These are phyloP conservation scores for Daldinia decipiens DNA, from an alignment of 495 filamentous ascomycete species.

Conservation along the genomic window DNA sequence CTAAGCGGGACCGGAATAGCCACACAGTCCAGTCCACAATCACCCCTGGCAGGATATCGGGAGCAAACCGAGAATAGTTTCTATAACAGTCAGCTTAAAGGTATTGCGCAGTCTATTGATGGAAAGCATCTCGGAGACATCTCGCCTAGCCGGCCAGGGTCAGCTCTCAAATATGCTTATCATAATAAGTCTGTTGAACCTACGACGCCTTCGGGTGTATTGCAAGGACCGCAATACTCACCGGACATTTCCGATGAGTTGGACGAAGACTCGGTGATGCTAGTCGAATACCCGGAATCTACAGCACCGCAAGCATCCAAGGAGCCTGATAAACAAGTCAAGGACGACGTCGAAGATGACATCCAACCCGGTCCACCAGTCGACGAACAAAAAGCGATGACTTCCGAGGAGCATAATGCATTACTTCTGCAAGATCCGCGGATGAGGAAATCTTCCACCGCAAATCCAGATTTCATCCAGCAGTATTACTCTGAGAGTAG, in stretches of 20 bases:
- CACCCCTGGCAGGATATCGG: slow-evolving; percentile 66
- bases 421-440: slow-evolving; percentile 80
- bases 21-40: slow-evolving; percentile 67
- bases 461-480: slow-evolving; percentile 90
- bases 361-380: slow-evolving; percentile 16
- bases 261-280: slow-evolving; percentile 30
- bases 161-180: neutral
- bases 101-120: slow-evolving; percentile 40
- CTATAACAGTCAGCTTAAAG: slow-evolving; percentile 77
- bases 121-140: slow-evolving; percentile 20
- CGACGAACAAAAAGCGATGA: slow-evolving; percentile 62
- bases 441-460: slow-evolving; percentile 84
- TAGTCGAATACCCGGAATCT: slow-evolving; percentile 26
- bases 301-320: neutral
- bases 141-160: slow-evolving; percentile 22
- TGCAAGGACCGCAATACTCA: slow-evolving; percentile 14
- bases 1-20: slow-evolving; percentile 75
- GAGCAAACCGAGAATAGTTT: slow-evolving; percentile 81
- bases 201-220: neutral
- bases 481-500: slow-evolving; percentile 95
- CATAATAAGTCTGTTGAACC: slow-evolving; percentile 5
- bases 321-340: neutral
- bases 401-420: slow-evolving; percentile 91
- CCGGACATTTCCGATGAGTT: slow-evolving; percentile 14
- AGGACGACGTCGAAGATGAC: slow-evolving; percentile 45